Base-by-base conservation (phyloP, 345 rosid genomes). In the Limnanthes douglasii region DNA sequence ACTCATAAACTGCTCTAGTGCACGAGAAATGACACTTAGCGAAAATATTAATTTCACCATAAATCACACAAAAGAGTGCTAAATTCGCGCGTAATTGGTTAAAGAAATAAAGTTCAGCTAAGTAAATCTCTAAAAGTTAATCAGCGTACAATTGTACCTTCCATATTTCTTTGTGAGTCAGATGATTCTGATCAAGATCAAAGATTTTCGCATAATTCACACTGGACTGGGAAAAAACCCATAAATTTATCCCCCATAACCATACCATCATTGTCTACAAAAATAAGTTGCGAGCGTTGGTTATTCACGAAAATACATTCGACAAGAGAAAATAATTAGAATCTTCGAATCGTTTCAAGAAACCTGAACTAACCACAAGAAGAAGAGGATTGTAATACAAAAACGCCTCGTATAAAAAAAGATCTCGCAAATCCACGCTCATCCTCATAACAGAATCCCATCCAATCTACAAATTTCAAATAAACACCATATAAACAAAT, bases 351-450 rank as follows among this genome's bases (percentile, higher is more conserved):
- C n/a, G n/a, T n/a, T n/a, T n/a, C n/a, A n/a, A 21, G 15, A 53
- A 37, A 27, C 23, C 8, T 38, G 21, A 46, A 56, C 88, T 69
- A 45, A 85, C 99, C 88, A 78, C 73, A 38, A 90, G 94, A 64
- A 90, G 94, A 56, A 85, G 94, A 60, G 96, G 99, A 31, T 90
- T 85, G 46, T 80, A 90, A 61, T 90, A 90, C 63, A 90, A 59
- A 72, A 85, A 90, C 8, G 93, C 83, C 59, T 90, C 99, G 2
- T 90, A 90, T 6, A 90, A 61, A 43, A 90, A 90, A 18, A 80
- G 83, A 50, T 85, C 94, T 46, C 85, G 61, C 60, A 83, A 41
- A 45, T 85, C 92, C 10, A 34, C 53, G 50, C 85, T 75, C 99
- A 90, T 90, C 51, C 75, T 66, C 96, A 78, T 90, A 21, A 85